Percentiles rank a stretch among this genome's conserved stretches.
phyloP scores from a whole-genome alignment of 768 basidiomycete genomes.

The Rhodotorula graminis region DNA sequence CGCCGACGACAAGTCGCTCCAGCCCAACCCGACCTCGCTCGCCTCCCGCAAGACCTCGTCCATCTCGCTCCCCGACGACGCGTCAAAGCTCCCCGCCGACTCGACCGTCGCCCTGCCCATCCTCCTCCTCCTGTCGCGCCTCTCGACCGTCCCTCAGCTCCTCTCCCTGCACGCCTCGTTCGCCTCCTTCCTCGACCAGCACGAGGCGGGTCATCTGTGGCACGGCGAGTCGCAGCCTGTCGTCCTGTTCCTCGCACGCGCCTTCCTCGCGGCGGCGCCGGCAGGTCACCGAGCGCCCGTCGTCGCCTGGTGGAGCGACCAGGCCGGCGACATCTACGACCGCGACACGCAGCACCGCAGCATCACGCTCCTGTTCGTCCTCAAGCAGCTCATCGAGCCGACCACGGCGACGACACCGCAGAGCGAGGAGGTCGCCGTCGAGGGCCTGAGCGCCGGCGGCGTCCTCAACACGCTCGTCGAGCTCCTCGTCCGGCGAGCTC shows the following conservation, averaged over 20 bases:
- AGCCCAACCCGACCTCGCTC: neutral
- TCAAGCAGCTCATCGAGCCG: constrained; percentile 1
- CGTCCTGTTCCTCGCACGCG: constrained; percentile 21
- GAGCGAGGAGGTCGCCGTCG: neutral
- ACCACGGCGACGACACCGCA: neutral
- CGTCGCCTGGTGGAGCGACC: constrained; percentile 32
- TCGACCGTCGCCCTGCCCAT: constrained; percentile 4
- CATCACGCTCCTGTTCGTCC: constrained; percentile 15
- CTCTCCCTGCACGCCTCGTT: constrained; percentile 13
- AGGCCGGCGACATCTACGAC: constrained; percentile 24
- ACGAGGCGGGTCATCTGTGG: constrained; percentile 17
- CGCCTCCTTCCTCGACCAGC: constrained; percentile 21
- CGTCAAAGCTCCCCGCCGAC: neutral
- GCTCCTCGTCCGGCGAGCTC: constrained; percentile 12
- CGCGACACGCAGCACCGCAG: constrained; percentile 9
- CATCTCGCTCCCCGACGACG: neutral
- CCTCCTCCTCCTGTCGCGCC: constrained; percentile 14
- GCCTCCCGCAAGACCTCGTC: constrained; percentile 14
- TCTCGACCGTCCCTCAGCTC: constrained; percentile 23
- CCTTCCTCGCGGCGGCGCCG: constrained; percentile 2
- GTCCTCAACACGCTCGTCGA: constrained; percentile 8
- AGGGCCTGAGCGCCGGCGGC: neutral
- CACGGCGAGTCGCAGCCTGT: neutral
- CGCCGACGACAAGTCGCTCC: neutral
- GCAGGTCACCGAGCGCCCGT: constrained; percentile 4